Evolutionary conservation across 768 basidiomycete genomes (phyloP).

Genomic region (Naganishia vaughanmartiniae): DNA sequence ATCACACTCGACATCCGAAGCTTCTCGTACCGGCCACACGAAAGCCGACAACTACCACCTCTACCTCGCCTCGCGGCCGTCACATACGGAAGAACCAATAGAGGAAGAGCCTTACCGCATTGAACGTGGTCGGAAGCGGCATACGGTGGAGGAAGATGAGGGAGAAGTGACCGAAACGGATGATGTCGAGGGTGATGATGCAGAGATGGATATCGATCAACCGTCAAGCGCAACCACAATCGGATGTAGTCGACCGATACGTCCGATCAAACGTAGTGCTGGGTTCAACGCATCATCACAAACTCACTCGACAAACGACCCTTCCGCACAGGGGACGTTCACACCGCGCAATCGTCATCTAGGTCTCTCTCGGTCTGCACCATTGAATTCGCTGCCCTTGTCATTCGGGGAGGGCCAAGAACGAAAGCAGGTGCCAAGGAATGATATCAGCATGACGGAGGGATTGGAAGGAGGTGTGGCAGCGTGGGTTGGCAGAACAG

Average conservation of each 20-base stretch:
- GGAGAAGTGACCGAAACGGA: constrained; percentile 5
- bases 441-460: not conserved
- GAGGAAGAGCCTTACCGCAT: constrained; percentile 15
- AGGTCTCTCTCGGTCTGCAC: not conserved
- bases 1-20: not conserved
- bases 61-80: not conserved
- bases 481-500: constrained; percentile 14
- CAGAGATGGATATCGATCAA: not conserved
- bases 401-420: not conserved
- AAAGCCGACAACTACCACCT: constrained; percentile 17
- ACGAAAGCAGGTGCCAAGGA: not conserved
- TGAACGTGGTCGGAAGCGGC: constrained; percentile 12
- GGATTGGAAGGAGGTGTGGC: not conserved
- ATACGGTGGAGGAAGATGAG: constrained; percentile 16
- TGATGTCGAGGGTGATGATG: not conserved
- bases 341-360: not conserved
- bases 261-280: not conserved
- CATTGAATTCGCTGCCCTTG: not conserved
- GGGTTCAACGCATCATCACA: not conserved
- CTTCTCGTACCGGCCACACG: not conserved
- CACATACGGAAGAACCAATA: not conserved
- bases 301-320: not conserved
- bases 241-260: constrained; percentile 6
- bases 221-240: not conserved
- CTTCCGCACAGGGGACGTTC: not conserved